These are phyloP conservation scores for Globisporangium spiculum DNA, from an alignment of 352 stramenopile genomes.

Conservation along the genomic window DNA sequence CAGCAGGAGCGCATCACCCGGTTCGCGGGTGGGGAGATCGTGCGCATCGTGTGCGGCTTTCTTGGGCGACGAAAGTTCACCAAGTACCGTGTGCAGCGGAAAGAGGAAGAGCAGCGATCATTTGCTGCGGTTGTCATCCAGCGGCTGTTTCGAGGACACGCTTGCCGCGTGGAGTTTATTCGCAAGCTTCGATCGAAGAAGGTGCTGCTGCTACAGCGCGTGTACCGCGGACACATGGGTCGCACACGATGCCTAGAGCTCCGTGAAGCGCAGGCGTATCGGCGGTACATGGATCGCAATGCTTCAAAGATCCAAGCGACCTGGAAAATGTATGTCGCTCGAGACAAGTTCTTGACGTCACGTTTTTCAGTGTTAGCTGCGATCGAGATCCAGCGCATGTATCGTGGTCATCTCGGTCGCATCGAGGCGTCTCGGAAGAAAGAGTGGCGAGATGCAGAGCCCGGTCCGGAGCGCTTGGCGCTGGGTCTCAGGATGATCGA, in stretches of 20 bases:
- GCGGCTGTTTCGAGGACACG: constrained; percentile 61
- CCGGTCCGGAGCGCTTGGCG: constrained; percentile 86
- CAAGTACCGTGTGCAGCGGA: constrained; percentile 20
- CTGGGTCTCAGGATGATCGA: constrained; percentile 91
- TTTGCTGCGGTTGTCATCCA: constrained; percentile 54
- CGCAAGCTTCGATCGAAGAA: constrained; percentile 43
- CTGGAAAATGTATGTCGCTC: constrained; percentile 83
- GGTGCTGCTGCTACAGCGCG: constrained; percentile 53
- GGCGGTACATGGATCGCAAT: constrained; percentile 47
- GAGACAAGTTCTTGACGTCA: constrained; percentile 61
- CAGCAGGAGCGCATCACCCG: constrained; percentile 42
- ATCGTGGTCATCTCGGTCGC: constrained; percentile 81
- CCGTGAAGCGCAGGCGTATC: constrained; percentile 34
- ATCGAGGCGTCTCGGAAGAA: constrained; percentile 58
- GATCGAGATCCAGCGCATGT: constrained; percentile 89
- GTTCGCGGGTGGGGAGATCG: constrained; percentile 60
- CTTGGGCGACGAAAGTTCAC: constrained; percentile 54
- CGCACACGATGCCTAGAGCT: constrained; percentile 37
- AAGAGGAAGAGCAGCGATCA: constrained; percentile 20
- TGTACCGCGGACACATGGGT: constrained; percentile 69
- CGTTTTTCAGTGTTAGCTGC: constrained; percentile 76
- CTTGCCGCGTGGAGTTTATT: constrained; percentile 46
- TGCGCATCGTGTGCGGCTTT: constrained; percentile 56
- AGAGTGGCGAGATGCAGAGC: constrained; percentile 85
- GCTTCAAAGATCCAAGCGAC: constrained; percentile 85